Evolutionary conservation across 2,329 filamentous ascomycete species (phyloP).

Genomic region (Aspergillus jensenii): DNA sequence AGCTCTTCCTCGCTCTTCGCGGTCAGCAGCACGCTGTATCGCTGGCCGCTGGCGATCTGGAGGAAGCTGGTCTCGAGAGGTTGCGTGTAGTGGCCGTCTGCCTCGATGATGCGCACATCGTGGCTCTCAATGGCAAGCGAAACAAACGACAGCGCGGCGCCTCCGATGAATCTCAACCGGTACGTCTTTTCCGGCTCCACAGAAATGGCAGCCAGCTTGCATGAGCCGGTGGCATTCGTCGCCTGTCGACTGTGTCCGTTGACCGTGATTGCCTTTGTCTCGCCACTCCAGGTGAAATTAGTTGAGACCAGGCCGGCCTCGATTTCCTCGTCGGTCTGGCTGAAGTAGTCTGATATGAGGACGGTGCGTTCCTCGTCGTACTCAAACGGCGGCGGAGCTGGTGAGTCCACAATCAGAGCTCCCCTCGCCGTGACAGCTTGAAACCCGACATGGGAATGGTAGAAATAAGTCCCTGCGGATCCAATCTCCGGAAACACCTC

Average conservation of each 20-base stretch:
- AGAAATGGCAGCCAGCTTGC: constrained; percentile 54
- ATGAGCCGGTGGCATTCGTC: constrained; percentile 31
- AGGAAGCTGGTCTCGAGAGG: constrained; percentile 39
- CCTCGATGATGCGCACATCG: constrained; percentile 53
- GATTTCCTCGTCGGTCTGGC: constrained; percentile 53
- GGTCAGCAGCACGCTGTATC: constrained; percentile 58
- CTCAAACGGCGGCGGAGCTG: constrained; percentile 50
- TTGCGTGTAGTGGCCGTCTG: constrained; percentile 2
- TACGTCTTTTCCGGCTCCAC: constrained; percentile 63
- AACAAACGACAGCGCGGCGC: constrained; percentile 55
- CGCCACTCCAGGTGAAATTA: constrained; percentile 59
- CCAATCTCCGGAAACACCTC: constrained; percentile 55
- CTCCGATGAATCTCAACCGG: constrained; percentile 61
- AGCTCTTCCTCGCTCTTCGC: constrained; percentile 45
- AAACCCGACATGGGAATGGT: constrained; percentile 66
- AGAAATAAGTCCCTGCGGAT: constrained; percentile 65
- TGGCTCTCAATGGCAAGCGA: constrained; percentile 60
- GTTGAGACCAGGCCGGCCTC: constrained; percentile 51
- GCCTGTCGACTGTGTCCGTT: constrained; percentile 55
- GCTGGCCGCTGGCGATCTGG: constrained; percentile 59
- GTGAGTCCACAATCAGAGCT: constrained; percentile 58
- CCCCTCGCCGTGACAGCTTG: constrained; percentile 61
- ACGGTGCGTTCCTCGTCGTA: constrained; percentile 64
- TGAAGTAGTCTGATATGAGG: constrained; percentile 58
- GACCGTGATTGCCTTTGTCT: constrained; percentile 57